Evolutionary conservation across 345 rosid species (phyloP).

Genomic region (Litchi chinensis): DNA sequence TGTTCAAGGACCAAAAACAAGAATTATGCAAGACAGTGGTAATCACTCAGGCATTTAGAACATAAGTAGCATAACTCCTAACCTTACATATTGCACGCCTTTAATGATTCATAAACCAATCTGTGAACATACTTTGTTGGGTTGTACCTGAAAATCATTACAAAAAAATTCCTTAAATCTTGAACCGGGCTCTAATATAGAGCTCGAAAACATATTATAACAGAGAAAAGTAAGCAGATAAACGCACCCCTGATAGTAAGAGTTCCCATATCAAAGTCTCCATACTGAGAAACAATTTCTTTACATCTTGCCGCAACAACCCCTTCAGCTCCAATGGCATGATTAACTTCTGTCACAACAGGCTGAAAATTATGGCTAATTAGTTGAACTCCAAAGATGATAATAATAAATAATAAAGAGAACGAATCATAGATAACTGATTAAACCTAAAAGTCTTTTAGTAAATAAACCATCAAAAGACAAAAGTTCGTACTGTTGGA

Average conservation of each 20-base stretch:
- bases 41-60: neutral
- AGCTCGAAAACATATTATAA: neutral
- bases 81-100: slow-evolving; percentile 36
- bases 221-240: neutral
- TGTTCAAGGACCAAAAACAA: neutral
- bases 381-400: neutral
- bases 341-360: slow-evolving; percentile 71
- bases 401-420: neutral
- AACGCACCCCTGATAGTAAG: slow-evolving; percentile 62
- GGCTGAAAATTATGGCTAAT: slow-evolving; percentile 39
- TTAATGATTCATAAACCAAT: slow-evolving; percentile 58
- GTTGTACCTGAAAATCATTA: slow-evolving; percentile 47
- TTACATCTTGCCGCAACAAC: slow-evolving; percentile 65
- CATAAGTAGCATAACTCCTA: slow-evolving; percentile 13
- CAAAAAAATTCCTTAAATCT: neutral
- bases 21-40: too few relatives aligned
- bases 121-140: slow-evolving; percentile 58
- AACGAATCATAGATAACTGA: neutral
- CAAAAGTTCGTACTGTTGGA: slow-evolving; percentile 54
- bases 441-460: neutral
- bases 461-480: neutral
- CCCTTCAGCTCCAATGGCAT: slow-evolving; percentile 80
- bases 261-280: slow-evolving; percentile 78
- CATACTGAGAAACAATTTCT: slow-evolving; percentile 66
- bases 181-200: neutral